Evolutionary conservation across 208 protist genomes (phyloP).

Genomic region (Kentomonas sorsogonicus): DNA sequence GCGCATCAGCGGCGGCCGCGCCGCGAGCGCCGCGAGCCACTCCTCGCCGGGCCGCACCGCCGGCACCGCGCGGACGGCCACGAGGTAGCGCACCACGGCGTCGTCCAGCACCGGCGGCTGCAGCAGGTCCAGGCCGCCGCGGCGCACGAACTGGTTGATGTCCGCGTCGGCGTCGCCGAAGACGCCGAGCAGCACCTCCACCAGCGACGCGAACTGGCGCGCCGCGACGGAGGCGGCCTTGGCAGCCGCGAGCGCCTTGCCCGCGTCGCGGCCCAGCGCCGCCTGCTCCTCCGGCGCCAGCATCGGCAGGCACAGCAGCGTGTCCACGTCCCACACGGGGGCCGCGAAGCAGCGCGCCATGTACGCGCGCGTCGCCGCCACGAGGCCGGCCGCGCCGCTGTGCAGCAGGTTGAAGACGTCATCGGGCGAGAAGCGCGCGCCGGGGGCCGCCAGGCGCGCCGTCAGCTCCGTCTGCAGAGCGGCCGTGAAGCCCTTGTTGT

Average conservation of each 20-base stretch:
- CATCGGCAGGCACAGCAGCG: slow-evolving; percentile 63
- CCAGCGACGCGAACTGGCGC: slow-evolving; percentile 66
- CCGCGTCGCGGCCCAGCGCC: slow-evolving; percentile 12
- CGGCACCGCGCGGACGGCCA: slow-evolving; percentile 36
- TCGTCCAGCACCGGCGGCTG: slow-evolving; percentile 10
- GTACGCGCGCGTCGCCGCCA: slow-evolving; percentile 39
- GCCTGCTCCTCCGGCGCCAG: slow-evolving; percentile 23
- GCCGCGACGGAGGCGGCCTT: slow-evolving; percentile 51
- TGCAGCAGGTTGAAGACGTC: slow-evolving; percentile 53
- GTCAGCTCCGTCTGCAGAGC: slow-evolving; percentile 37
- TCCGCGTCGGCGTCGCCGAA: slow-evolving; percentile 44
- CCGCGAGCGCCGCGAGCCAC: slow-evolving; percentile 56
- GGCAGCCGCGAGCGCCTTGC: slow-evolving; percentile 58
- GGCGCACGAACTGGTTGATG: slow-evolving; percentile 42
- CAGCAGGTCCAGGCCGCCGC: slow-evolving; percentile 50
- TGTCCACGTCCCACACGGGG: slow-evolving; percentile 61
- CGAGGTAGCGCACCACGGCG: slow-evolving; percentile 53
- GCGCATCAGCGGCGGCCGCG: slow-evolving; percentile 8
- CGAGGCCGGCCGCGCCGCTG: slow-evolving; percentile 27
- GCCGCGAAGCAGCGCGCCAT: slow-evolving; percentile 52
- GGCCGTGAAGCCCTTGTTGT: slow-evolving; percentile 27
- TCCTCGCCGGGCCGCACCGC: slow-evolving; percentile 27
- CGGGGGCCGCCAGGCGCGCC: slow-evolving; percentile 28
- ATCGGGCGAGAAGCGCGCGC: slow-evolving; percentile 56
- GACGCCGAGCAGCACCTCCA: slow-evolving; percentile 45